phyloP scores from a whole-genome alignment of 2,329 filamentous ascomycete species.

The Sphaerulina vaccinii region DNA sequence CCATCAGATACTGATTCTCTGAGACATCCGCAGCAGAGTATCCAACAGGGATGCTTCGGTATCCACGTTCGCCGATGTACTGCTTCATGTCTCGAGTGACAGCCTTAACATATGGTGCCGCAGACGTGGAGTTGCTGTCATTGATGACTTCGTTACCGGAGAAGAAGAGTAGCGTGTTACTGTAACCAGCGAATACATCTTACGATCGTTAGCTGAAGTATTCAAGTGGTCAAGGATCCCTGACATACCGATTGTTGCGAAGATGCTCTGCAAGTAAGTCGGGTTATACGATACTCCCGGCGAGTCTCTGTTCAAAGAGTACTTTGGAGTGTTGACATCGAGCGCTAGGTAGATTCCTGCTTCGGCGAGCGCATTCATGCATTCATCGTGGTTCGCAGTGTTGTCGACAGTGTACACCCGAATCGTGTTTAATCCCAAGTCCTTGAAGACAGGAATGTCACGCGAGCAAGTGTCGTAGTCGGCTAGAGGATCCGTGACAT shows the following conservation, averaged over 20 bases:
- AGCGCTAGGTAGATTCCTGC: slow-evolving; percentile 90
- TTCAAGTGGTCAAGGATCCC: too few relatives aligned
- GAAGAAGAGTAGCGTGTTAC: slow-evolving; percentile 84
- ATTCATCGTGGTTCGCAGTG: slow-evolving; percentile 73
- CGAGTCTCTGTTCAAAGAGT: slow-evolving; percentile 77
- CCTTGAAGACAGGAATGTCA: slow-evolving; percentile 74
- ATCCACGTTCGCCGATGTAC: slow-evolving; percentile 70
- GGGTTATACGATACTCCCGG: slow-evolving; percentile 79
- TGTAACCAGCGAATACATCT: slow-evolving; percentile 77
- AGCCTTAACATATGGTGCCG: slow-evolving; percentile 69
- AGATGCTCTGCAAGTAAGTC: slow-evolving; percentile 79
- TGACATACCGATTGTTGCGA: slow-evolving; percentile 86
- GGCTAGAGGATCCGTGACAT: slow-evolving; percentile 71
- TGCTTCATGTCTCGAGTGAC: slow-evolving; percentile 78
- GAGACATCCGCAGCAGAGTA: slow-evolving; percentile 85
- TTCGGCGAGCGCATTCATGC: slow-evolving; percentile 76
- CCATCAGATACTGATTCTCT: slow-evolving; percentile 81
- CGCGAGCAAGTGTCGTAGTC: slow-evolving; percentile 69
- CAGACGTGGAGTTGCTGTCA: slow-evolving; percentile 59
- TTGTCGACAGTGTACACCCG: slow-evolving; percentile 94
- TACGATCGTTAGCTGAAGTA: too few relatives aligned
- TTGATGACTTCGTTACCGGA: slow-evolving; percentile 73
- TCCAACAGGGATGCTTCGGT: slow-evolving; percentile 70
- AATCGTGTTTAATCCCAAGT: slow-evolving; percentile 84
- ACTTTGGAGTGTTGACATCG: slow-evolving; percentile 86